Evolutionary conservation across 805 yeast genomes (phyloP).

Genomic region (Starmerella asiatica): DNA sequence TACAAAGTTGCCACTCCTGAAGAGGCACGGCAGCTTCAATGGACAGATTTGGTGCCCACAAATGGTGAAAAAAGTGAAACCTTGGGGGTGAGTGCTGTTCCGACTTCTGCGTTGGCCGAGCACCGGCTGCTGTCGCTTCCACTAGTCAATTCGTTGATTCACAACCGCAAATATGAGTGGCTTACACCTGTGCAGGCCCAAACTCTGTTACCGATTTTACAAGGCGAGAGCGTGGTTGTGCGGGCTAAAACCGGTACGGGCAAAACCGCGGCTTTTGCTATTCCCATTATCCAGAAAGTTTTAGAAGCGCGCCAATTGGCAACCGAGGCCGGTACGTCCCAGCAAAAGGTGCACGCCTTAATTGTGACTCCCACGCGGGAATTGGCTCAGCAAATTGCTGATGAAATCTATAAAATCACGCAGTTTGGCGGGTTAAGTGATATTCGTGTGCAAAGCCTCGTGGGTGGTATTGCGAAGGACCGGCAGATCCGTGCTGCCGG

Average conservation of each 20-base stretch:
- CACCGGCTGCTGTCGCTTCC: conserved; percentile 22
- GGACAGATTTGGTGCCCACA: conserved; percentile 21
- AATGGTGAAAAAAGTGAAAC: background rate
- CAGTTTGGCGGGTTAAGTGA: conserved; percentile 25
- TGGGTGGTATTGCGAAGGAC: conserved; percentile 49
- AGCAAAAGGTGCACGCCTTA: conserved; percentile 38
- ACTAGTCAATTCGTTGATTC: conserved; percentile 25
- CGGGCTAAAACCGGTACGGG: conserved; percentile 95
- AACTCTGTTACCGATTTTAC: conserved; percentile 52
- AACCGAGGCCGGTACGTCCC: background rate
- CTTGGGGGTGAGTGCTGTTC: conserved; percentile 21
- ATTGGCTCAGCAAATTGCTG: conserved; percentile 67
- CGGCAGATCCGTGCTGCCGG: conserved; percentile 28
- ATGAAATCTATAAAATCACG: conserved; percentile 41
- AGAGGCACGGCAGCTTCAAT: conserved; percentile 17
- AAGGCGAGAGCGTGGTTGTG: conserved; percentile 58
- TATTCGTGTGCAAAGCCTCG: conserved; percentile 39
- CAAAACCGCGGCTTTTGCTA: conserved; percentile 76
- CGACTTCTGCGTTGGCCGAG: conserved; percentile 21
- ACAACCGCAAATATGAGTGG: conserved; percentile 24
- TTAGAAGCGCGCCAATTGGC: conserved; percentile 28
- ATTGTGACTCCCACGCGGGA: conserved; percentile 86
- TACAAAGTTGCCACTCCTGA: conserved; percentile 22
- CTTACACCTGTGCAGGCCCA: conserved; percentile 30
- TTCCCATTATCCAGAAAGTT: conserved; percentile 58